Percentiles rank a stretch among this genome's conserved stretches.
phyloP scores from a whole-genome alignment of 306 rosid species.

The Quercus robur region DNA sequence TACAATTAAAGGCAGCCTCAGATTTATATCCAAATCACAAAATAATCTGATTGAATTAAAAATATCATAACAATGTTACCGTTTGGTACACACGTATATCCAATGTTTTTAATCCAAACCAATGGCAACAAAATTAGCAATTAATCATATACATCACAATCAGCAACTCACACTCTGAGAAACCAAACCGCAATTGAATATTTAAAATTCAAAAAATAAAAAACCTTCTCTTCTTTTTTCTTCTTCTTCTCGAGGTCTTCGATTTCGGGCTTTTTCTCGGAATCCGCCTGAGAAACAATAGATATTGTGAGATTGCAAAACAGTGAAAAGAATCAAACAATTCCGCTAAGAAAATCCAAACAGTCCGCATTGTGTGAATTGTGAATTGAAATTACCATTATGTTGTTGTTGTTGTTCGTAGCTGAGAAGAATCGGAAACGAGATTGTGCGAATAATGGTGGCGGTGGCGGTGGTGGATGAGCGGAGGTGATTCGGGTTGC shows the following conservation, averaged over 20 bases:
- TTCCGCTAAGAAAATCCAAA: background rate
- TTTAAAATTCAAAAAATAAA: background rate
- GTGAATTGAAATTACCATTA: background rate
- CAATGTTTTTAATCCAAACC: too few relatives aligned
- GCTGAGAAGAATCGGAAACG: background rate
- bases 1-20: too few relatives aligned
- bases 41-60: too few relatives aligned
- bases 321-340: background rate
- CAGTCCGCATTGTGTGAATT: background rate
- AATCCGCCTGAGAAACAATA: slow-evolving; percentile 26
- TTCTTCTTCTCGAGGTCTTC: slow-evolving; percentile 46
- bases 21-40: too few relatives aligned
- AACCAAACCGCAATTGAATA: background rate
- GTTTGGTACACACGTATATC: too few relatives aligned
- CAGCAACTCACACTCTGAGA: background rate
- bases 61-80: too few relatives aligned
- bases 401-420: background rate
- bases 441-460: background rate
- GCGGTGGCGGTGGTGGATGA: background rate
- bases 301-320: background rate
- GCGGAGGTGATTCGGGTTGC: background rate
- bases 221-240: slow-evolving; percentile 91
- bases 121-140: background rate
- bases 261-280: slow-evolving; percentile 20
- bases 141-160: background rate